Conservation (phyloP, 148 eudicot genomes). For the Bassia scoparia region DNA sequence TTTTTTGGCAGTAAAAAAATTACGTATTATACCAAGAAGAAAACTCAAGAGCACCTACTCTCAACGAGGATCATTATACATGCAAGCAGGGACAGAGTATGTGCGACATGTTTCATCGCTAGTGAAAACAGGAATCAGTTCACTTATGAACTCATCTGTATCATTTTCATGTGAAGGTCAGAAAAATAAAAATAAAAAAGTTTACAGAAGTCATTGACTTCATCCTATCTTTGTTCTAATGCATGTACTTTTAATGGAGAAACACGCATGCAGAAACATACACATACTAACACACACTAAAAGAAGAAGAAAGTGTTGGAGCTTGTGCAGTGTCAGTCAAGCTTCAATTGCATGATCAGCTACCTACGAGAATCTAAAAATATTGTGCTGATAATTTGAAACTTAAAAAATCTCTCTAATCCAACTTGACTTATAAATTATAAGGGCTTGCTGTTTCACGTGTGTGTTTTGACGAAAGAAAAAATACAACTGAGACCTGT, state of each 20-base stretch:
- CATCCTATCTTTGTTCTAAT: slow-evolving; percentile 6
- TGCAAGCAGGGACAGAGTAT: slow-evolving; percentile 76
- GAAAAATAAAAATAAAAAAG: slow-evolving; percentile 24
- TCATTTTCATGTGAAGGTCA: slow-evolving; percentile 60
- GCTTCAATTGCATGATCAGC: no score
- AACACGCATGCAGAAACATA: no score
- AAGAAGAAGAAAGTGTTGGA: no score
- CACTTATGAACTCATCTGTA: slow-evolving; percentile 47
- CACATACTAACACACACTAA: no score
- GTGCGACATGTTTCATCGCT: slow-evolving; percentile 67
- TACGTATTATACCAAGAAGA: slow-evolving; percentile 62
- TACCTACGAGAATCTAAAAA: no score
- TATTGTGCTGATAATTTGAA: no score
- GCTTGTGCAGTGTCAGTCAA: no score
- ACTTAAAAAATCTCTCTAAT: no score
- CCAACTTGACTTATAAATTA: no score
- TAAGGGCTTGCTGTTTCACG: no score
- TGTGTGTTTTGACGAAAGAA: background rate
- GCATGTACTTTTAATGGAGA: background rate
- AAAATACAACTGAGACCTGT: background rate
- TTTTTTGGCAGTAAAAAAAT: slow-evolving; percentile 57
- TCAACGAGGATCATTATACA: slow-evolving; percentile 50
- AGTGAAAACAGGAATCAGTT: slow-evolving; percentile 62
- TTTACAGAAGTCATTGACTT: background rate
- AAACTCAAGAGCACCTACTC: slow-evolving; percentile 65